Conservation (phyloP, 1,284 basidiomycete genomes). For the Melanopsichium pennsylvanicum region DNA sequence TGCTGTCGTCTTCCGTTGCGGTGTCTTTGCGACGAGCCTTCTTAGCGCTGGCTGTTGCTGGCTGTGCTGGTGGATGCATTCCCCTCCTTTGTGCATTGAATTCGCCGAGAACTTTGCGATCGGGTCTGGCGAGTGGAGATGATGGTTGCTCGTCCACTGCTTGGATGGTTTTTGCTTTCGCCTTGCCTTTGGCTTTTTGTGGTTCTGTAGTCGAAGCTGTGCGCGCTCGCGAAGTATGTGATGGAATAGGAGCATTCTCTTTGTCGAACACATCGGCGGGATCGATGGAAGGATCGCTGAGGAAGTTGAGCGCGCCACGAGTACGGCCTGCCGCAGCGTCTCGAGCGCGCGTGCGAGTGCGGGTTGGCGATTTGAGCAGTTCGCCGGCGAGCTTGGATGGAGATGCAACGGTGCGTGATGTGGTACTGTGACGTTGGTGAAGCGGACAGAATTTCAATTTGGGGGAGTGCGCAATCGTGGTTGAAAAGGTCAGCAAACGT, state of each 20-base stretch:
- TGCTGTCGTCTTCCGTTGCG: conserved; percentile 32
- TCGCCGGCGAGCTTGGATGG: conserved; percentile 51
- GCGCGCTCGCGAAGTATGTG: conserved; percentile 20
- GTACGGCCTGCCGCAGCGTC: conserved; percentile 6
- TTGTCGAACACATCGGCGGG: conserved; percentile 28
- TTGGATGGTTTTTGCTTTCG: conserved; percentile 12
- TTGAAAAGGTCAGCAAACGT: not conserved
- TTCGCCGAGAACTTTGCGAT: conserved; percentile 31
- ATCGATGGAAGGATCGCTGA: conserved; percentile 18
- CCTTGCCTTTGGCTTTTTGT: conserved; percentile 25
- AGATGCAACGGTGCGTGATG: conserved; percentile 26
- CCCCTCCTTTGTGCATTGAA: conserved; percentile 15
- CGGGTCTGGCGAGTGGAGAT: conserved; percentile 5
- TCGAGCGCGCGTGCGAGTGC: conserved; percentile 30
- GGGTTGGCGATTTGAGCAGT: conserved; percentile 51
- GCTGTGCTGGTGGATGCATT: not conserved
- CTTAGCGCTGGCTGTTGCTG: not conserved
- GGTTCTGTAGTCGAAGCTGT: conserved; percentile 16
- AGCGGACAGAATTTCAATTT: no score
- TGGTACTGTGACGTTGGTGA: no score
- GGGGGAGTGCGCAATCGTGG: no score
- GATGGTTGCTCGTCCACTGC: conserved; percentile 1
- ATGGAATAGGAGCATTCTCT: conserved; percentile 31
- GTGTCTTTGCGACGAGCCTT: conserved; percentile 2
- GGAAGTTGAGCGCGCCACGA: conserved; percentile 7